phyloP scores from a whole-genome alignment of 139 green algal genomes.

The Eudorina sp. region DNA sequence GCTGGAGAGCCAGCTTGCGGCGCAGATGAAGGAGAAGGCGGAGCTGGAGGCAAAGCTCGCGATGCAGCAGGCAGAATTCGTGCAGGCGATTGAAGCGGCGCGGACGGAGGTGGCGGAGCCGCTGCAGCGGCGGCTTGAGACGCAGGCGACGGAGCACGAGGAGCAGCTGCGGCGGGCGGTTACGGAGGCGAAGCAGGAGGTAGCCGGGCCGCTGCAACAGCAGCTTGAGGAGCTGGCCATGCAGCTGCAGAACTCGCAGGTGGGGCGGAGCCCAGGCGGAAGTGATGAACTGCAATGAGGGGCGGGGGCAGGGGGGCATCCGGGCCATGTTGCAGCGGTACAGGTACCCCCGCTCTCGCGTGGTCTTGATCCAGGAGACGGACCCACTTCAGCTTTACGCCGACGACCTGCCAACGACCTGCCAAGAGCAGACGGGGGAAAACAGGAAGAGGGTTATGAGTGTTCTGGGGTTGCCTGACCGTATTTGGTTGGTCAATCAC shows the following conservation, averaged over 20 bases:
- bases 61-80: not conserved
- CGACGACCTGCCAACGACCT: too few species aligned
- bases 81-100: not conserved
- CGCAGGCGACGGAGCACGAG: not conserved
- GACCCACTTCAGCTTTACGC: too few species aligned
- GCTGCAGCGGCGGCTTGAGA: slow-evolving; percentile 21
- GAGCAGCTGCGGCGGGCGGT: not conserved
- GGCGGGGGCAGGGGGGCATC: too few species aligned
- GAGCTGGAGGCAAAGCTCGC: not conserved
- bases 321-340: too few species aligned
- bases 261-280: too few species aligned
- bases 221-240: slow-evolving; percentile 41
- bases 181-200: not conserved
- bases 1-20: slow-evolving; percentile 10
- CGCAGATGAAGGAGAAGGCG: not conserved
- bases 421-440: too few species aligned
- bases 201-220: not conserved
- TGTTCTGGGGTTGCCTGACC: too few species aligned
- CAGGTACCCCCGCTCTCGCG: too few species aligned
- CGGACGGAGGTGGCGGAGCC: not conserved
- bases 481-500: too few species aligned
- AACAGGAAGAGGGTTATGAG: too few species aligned
- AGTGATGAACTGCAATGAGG: too few species aligned
- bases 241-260: slow-evolving; percentile 48
- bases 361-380: too few species aligned